Evolutionary conservation across 768 basidiomycete genomes (phyloP).

Genomic region (Tylopilus sp.): DNA sequence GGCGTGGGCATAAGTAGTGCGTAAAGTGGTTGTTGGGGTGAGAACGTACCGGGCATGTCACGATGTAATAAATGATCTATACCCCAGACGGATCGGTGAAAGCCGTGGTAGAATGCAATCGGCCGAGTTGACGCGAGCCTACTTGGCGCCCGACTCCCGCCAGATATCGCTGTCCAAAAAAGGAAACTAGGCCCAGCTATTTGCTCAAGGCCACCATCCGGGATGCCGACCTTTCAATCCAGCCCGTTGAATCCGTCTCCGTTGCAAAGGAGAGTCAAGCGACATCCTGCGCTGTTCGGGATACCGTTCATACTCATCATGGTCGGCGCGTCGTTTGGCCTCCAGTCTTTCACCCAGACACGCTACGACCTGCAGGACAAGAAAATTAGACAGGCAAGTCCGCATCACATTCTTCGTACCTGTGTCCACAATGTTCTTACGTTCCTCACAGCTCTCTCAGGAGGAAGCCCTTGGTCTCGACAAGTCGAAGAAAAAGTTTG

Average conservation of each 20-base stretch:
- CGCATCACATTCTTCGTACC: too few species aligned
- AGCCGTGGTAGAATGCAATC: slow-evolving; percentile 10
- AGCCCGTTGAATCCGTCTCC: slow-evolving; percentile 32
- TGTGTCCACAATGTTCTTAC: neutral
- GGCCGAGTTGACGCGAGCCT: neutral
- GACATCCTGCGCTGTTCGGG: slow-evolving; percentile 75
- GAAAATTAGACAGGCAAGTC: slow-evolving; percentile 65
- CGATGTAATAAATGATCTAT: neutral
- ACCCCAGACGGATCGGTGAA: slow-evolving; percentile 1
- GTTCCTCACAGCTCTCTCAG: slow-evolving; percentile 52
- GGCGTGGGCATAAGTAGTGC: slow-evolving; percentile 6
- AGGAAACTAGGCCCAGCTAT: slow-evolving; percentile 6
- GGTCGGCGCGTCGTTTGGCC: slow-evolving; percentile 81
- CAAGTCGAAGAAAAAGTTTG: slow-evolving; percentile 72
- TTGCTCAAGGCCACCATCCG: neutral
- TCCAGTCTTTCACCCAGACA: slow-evolving; percentile 83
- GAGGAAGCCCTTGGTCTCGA: slow-evolving; percentile 77
- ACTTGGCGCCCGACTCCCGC: neutral
- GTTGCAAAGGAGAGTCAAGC: slow-evolving; percentile 42
- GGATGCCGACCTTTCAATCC: slow-evolving; percentile 51
- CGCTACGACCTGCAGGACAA: slow-evolving; percentile 86
- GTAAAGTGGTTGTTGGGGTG: neutral
- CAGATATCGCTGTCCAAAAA: slow-evolving; percentile 7
- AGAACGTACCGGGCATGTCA: slow-evolving; percentile 24
- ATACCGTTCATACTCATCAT: slow-evolving; percentile 83